phyloP scores from a whole-genome alignment of 2,329 filamentous ascomycete genomes.

The Clarireedia monteithiana region DNA sequence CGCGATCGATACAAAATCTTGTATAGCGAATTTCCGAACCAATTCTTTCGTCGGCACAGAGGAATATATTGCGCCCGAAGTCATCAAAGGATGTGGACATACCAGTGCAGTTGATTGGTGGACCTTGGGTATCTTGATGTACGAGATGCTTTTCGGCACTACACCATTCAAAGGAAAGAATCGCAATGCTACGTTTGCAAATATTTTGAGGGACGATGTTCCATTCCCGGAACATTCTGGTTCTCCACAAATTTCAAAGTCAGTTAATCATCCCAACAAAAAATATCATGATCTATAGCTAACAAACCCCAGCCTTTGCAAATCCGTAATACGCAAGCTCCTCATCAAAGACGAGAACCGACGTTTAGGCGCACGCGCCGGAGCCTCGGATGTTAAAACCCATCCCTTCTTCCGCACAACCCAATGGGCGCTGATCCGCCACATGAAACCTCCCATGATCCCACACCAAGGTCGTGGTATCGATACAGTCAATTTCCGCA shows the following conservation, averaged over 20 bases:
- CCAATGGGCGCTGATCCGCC: conserved; percentile 92
- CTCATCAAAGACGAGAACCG: conserved; percentile 97
- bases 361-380: conserved; percentile 84
- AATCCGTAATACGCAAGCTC: conserved; percentile 90
- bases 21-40: conserved; percentile 95
- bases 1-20: conserved; percentile 97
- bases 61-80: conserved; percentile 97
- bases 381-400: conserved; percentile 91
- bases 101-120: conserved; percentile 99
- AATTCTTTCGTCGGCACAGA: conserved; percentile 98
- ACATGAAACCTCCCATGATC: conserved; percentile 97
- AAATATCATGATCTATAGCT: conserved; percentile 20
- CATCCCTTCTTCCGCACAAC: conserved; percentile 95
- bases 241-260: conserved; percentile 85
- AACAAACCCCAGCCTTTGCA: conserved; percentile 65
- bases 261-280: conserved; percentile 34
- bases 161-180: conserved; percentile 99
- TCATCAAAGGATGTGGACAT: conserved; percentile 97
- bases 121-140: conserved; percentile 94
- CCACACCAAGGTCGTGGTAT: conserved; percentile 83
- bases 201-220: conserved; percentile 92
- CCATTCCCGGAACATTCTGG: conserved; percentile 87
- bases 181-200: conserved; percentile 94
- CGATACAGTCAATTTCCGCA: conserved; percentile 94
- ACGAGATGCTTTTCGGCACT: conserved; percentile 98